Base-by-base conservation (phyloP, 2,329 filamentous ascomycete genomes). In the Rhynchosporium agropyri region DNA sequence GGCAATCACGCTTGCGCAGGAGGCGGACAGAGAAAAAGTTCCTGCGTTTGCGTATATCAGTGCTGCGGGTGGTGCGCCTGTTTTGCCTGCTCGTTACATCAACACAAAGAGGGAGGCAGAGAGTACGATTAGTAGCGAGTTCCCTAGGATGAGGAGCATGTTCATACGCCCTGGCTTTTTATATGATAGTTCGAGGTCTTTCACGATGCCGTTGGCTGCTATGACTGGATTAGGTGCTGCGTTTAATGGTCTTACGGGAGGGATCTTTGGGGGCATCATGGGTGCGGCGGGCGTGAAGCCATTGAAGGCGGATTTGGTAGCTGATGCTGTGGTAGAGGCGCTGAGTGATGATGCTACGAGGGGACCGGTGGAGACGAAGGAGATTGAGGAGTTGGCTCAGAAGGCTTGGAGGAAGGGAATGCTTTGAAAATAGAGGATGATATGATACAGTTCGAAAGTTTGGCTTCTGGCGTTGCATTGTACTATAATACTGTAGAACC, bases 51-150 rank as follows among this genome's bases (percentile, higher is more conserved):
- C 89, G 64, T 98, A 92, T 80, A 89, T 99, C 65, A 97, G 92
- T 42, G 95, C 95, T 2, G 90, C 92, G 0, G 91, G 83, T 1
- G 94, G 92, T 3, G 91, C 92, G 0, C 93, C 94, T 0, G 83
- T 97, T 40, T 81, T 99, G 65, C 95, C 95, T 0, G 78, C 81
- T 8, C 83, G 95, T 70, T 99, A 99, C 77, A 91, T 99, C 71
- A 85, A 83, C 43, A 97, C 94, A 13, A 99, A 99, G 79, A 82
- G 95, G 67, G 91, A 96, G 74, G 95, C 95, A 7, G 95, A 99
- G 78, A 83, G 81, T 62, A 83, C 86, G 31, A 91, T 97, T 70
- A 79, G 87, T 38, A 83, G 81, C 60, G 84, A 85, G 67, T 92
- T 97, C 70, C 89, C 90, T 0, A 76, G 80, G 31, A 86, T 96